Percentiles rank a stretch among this genome's conserved stretches.
Evolutionary conservation across 768 basidiomycete genomes (phyloP).

Genomic region (Crucibulum laeve): DNA sequence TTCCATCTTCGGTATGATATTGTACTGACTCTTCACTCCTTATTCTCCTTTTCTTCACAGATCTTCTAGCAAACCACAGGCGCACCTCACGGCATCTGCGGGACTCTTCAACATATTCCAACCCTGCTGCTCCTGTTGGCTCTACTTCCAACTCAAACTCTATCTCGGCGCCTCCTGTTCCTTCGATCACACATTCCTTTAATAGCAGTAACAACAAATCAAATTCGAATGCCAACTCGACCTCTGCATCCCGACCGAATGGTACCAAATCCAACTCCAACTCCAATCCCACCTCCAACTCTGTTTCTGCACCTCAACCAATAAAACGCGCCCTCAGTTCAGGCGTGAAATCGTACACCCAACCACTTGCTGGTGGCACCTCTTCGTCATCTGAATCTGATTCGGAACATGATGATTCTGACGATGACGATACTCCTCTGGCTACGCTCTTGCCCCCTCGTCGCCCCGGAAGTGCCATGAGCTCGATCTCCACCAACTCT

Average conservation of each 20-base stretch:
- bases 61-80: constrained; percentile 8
- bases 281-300: not conserved
- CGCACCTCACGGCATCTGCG: constrained; percentile 19
- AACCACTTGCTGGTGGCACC: not conserved
- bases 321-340: no score
- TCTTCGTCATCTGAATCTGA: constrained; percentile 24
- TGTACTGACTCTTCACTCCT: not conserved
- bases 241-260: not conserved
- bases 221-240: not conserved
- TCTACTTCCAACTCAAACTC: no score
- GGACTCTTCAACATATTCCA: constrained; percentile 21
- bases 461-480: constrained; percentile 63
- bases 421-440: constrained; percentile 56
- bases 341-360: no score
- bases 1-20: constrained; percentile 3
- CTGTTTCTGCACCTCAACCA: no score
- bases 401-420: constrained; percentile 32
- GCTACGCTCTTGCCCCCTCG: constrained; percentile 56
- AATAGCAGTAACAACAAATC: not conserved
- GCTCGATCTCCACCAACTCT: constrained; percentile 28
- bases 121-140: constrained; percentile 11
- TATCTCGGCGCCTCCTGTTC: not conserved
- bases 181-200: not conserved
- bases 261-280: not conserved
- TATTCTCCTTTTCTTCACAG: constrained; percentile 3